A percentile compares a stretch with the other conserved stretches of the same genome.
Evolutionary conservation across 345 rosid species (phyloP).

Genomic region (Brassica carinata): DNA sequence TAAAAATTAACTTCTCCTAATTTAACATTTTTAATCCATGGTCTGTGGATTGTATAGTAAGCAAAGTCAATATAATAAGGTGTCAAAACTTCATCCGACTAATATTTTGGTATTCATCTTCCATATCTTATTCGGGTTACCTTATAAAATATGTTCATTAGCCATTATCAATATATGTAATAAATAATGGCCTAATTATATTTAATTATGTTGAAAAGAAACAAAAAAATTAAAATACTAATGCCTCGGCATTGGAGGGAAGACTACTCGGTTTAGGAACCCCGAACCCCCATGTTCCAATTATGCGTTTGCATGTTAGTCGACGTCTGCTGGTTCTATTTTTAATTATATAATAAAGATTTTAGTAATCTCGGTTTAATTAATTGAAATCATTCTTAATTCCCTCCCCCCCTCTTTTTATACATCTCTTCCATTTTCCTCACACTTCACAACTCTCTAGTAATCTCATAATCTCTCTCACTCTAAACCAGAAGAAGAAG

Average conservation of each 20-base stretch:
- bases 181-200: not conserved
- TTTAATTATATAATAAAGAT: conserved; percentile 7
- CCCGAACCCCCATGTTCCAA: conserved; percentile 34
- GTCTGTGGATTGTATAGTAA: conserved; percentile 14
- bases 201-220: not conserved
- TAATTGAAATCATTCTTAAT: conserved; percentile 15
- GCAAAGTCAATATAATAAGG: not conserved
- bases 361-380: conserved; percentile 27
- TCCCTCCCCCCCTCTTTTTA: conserved; percentile 23
- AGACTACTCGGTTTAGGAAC: conserved; percentile 12
- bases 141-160: not conserved
- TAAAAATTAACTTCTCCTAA: conserved; percentile 7
- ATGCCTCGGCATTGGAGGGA: not conserved
- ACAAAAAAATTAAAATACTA: not conserved
- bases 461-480: not conserved
- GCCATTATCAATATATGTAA: not conserved
- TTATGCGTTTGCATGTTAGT: conserved; percentile 44
- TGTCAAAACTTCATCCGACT: conserved; percentile 4
- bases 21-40: conserved; percentile 1
- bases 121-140: not conserved
- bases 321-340: not conserved
- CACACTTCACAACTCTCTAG: conserved; percentile 19
- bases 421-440: conserved; percentile 28
- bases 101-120: not conserved
- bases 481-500: conserved; percentile 16